These are phyloP conservation scores for Teunomyces barrocoloradensis DNA, from an alignment of 805 yeast species.

Conservation along the genomic window DNA sequence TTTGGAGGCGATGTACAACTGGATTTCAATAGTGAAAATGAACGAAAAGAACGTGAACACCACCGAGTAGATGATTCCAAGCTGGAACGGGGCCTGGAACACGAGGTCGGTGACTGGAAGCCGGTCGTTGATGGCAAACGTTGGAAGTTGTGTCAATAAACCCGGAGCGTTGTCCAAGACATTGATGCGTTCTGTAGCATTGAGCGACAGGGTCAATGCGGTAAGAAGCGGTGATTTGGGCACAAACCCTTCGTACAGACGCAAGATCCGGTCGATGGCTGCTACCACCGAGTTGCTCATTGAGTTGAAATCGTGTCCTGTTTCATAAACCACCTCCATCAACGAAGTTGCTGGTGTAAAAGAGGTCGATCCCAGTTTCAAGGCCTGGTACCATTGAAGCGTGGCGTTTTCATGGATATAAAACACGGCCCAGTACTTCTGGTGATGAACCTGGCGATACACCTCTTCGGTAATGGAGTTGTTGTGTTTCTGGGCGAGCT, in stretches of 20 bases:
- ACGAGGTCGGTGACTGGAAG: conserved; percentile 24
- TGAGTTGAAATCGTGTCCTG: conserved; percentile 34
- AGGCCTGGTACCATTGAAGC: conserved; percentile 18
- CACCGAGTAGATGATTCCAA: conserved; percentile 32
- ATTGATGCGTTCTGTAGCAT: conserved; percentile 4
- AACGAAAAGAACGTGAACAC: conserved; percentile 36
- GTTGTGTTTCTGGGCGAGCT: conserved; percentile 18
- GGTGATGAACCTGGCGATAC: conserved; percentile 28
- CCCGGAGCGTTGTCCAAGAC: conserved; percentile 19
- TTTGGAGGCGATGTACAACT: conserved; percentile 24
- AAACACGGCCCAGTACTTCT: conserved; percentile 29
- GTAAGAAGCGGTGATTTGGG: conserved; percentile 18
- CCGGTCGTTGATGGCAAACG: conserved; percentile 19
- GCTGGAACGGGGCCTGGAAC: conserved; percentile 30
- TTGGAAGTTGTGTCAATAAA: conserved; percentile 23
- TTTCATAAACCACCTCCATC: conserved; percentile 27
- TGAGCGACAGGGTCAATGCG: conserved; percentile 5
- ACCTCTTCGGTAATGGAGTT: conserved; percentile 26
- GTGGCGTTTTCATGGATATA: conserved; percentile 30
- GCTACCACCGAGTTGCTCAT: conserved; percentile 20
- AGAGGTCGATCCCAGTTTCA: conserved; percentile 11
- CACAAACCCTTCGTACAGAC: conserved; percentile 14
- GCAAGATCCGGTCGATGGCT: conserved; percentile 15
- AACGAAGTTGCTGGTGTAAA: conserved; percentile 20
- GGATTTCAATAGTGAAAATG: conserved; percentile 24